A percentile compares a stretch with the other conserved stretches of the same genome.
phyloP scores from a whole-genome alignment of 1,284 basidiomycete genomes.

The Trichosporon coremiiforme region DNA sequence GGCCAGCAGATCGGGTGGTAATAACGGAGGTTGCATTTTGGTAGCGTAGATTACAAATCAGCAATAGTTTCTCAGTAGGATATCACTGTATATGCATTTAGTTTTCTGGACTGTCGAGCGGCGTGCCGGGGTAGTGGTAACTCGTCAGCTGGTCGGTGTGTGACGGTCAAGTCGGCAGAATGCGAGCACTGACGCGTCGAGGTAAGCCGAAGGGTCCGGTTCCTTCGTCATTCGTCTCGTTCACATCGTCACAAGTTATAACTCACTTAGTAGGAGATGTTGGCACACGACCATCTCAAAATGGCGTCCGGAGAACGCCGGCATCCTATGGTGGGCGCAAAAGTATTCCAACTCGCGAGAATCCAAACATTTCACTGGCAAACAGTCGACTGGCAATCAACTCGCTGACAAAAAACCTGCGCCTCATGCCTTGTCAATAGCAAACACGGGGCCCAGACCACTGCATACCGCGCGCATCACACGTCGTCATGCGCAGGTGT shows the following conservation, averaged over 20 bases:
- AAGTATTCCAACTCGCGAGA: background rate
- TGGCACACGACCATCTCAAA: background rate
- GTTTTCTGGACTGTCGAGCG: background rate
- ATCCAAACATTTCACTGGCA: too few relatives aligned
- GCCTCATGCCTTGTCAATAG: background rate
- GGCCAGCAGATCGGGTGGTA: constrained; percentile 11
- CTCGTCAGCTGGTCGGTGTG: background rate
- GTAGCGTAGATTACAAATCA: background rate
- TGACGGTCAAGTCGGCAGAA: background rate
- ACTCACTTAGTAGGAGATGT: background rate
- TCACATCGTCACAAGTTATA: background rate
- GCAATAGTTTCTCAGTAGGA: background rate
- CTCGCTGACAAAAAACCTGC: background rate
- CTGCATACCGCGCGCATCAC: background rate
- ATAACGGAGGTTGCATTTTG: background rate
- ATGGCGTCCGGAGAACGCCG: background rate
- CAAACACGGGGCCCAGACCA: background rate
- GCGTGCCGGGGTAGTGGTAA: background rate
- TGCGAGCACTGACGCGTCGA: background rate
- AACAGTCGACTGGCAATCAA: background rate
- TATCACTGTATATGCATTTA: constrained; percentile 11
- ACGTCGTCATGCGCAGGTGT: background rate
- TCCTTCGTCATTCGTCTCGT: background rate
- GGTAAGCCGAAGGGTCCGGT: background rate
- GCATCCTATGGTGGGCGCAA: background rate